Percentiles rank a stretch among this genome's conserved stretches.
Evolutionary conservation across 768 basidiomycete genomes (phyloP).

Genomic region (Serendipita sp.): DNA sequence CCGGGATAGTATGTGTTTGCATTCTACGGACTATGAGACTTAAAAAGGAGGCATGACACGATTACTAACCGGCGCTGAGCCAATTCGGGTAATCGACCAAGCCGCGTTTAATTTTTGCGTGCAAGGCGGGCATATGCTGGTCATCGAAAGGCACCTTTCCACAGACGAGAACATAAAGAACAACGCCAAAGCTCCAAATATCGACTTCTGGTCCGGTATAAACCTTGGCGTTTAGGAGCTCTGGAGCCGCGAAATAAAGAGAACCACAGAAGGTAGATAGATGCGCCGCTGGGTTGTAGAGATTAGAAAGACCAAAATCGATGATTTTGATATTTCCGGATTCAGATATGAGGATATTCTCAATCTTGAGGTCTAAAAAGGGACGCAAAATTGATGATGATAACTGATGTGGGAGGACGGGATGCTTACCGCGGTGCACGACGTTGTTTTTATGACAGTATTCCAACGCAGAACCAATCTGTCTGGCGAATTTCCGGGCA

Average conservation of each 20-base stretch:
- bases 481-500: slow-evolving; percentile 91
- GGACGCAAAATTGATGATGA: background rate
- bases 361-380: slow-evolving; percentile 72
- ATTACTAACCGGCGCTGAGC: slow-evolving; percentile 68
- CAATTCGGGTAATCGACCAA: slow-evolving; percentile 94
- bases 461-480: slow-evolving; percentile 89
- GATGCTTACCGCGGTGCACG: slow-evolving; percentile 56
- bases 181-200: slow-evolving; percentile 98
- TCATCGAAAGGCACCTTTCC: slow-evolving; percentile 99
- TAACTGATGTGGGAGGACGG: background rate
- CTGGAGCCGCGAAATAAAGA: slow-evolving; percentile 95
- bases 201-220: slow-evolving; percentile 98
- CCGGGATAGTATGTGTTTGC: slow-evolving; percentile 79
- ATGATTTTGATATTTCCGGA: slow-evolving; percentile 99
- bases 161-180: slow-evolving; percentile 92
- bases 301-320: slow-evolving; percentile 94
- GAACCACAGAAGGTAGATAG: slow-evolving; percentile 95
- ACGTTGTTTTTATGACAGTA: slow-evolving; percentile 97
- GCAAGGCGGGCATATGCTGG: slow-evolving; percentile 96
- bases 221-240: slow-evolving; percentile 87
- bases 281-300: slow-evolving; percentile 68
- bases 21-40: slow-evolving; percentile 38
- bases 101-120: slow-evolving; percentile 97
- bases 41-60: background rate
- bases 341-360: slow-evolving; percentile 97